Base-by-base conservation (phyloP, 2,329 filamentous ascomycete genomes). In the Xenosphaeropsis pyriputrescens region DNA sequence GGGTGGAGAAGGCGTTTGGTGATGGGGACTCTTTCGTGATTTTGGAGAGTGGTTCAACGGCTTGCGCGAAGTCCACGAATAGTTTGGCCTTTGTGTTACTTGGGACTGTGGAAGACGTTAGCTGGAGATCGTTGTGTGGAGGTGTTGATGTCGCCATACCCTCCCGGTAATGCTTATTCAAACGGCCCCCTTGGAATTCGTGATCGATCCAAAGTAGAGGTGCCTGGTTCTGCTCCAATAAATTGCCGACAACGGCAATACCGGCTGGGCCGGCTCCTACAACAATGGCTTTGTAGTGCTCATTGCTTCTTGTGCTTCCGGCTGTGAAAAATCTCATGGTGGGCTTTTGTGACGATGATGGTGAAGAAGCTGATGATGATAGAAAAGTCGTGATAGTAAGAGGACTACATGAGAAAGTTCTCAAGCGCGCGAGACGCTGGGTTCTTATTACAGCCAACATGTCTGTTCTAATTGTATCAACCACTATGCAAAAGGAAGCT, bases 131-230 rank as follows among this genome's bases (percentile, higher is more conserved):
- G 12, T 6, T 19, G 18, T 9, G 22, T 26, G 22, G 22, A 26
- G 22, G 12, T 26, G 8, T 26, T 6, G 8, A 26, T 26, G 22
- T 26, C 22, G 22, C 22, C 22, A 26, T 26, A 26, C 22, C 22
- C 22, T 76, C 72, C 35, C 72, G 63, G 49, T 79, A 79, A 48
- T 60, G 62, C 41, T 60, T 58, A 45, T 67, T 59, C 22, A 74
- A 57, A 32, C 68, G 58, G 4, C 70, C 70, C 18, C 58, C 72
- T 17, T 65, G 55, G 47, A 78, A 76, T 2, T 53, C 49, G 26
- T 70, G 62, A 48, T 78, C 74, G 31, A 76, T 59, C 75, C 74
- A 79, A 37, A 71, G 52, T 35, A 78, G 63, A 12, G 63, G 64
- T 7, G 58, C 54, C 6, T 65, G 56, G 34, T 64, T 61, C 22